Conservation (phyloP, 352 stramenopile species). For the Peronosclerospora sorghi region DNA sequence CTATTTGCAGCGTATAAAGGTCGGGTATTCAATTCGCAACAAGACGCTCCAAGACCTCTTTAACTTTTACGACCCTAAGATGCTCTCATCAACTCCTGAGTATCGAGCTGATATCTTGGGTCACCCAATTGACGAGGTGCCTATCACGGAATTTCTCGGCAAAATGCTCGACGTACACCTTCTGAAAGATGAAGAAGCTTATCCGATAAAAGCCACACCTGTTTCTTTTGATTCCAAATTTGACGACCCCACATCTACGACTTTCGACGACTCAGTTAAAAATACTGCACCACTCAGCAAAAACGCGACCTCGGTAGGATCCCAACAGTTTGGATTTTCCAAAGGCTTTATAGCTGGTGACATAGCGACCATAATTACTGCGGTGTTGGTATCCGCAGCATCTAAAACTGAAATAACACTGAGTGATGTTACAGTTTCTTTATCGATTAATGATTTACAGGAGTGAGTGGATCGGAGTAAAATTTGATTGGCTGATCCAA, state of each 20-base stretch:
- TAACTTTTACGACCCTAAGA: no score
- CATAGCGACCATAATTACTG: slow-evolving; percentile 10
- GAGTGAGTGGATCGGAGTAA: no score
- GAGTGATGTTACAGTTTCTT: no score
- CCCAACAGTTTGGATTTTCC: slow-evolving; percentile 30
- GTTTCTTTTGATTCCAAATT: neutral
- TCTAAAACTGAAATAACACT: no score
- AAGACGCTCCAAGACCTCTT: slow-evolving; percentile 62
- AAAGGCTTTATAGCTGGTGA: slow-evolving; percentile 29
- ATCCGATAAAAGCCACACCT: no score
- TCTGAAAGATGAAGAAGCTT: slow-evolving; percentile 58
- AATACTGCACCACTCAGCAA: neutral
- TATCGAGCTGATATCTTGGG: no score
- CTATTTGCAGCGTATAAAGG: slow-evolving; percentile 80
- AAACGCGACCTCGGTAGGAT: neutral
- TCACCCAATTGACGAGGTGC: slow-evolving; percentile 56
- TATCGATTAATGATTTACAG: no score
- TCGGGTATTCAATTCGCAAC: slow-evolving; percentile 56
- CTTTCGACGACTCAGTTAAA: neutral
- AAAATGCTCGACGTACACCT: slow-evolving; percentile 76
- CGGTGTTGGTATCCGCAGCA: slow-evolving; percentile 26
- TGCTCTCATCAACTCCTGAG: no score
- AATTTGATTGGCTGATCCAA: no score
- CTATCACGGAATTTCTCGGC: slow-evolving; percentile 83
- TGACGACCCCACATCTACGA: neutral